A percentile compares a stretch with the other conserved stretches of the same genome.
phyloP scores from a whole-genome alignment of 345 rosid species.

The Mallotus nudiflorus region DNA sequence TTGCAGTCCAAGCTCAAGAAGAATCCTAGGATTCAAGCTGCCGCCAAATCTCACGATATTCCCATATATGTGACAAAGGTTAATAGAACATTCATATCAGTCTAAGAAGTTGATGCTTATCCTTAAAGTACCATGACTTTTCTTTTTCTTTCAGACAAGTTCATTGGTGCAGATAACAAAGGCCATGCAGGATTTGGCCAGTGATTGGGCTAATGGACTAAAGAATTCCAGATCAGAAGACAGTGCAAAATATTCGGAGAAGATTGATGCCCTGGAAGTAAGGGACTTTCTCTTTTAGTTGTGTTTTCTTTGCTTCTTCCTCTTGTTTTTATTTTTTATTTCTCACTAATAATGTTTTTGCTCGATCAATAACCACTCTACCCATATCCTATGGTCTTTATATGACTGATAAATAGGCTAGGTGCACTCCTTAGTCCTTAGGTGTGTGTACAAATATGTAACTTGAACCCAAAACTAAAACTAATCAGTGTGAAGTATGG shows the following conservation, averaged over 20 bases:
- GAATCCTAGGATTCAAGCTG: constrained; percentile 73
- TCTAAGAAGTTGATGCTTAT: neutral
- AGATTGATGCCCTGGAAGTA: constrained; percentile 85
- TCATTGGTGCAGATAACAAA: constrained; percentile 75
- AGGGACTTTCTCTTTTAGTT: constrained; percentile 5
- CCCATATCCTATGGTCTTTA: neutral
- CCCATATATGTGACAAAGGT: constrained; percentile 84
- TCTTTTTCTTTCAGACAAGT: constrained; percentile 57
- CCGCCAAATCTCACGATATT: constrained; percentile 60
- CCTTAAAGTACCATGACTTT: neutral
- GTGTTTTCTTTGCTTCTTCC: neutral
- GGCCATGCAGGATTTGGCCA: constrained; percentile 51
- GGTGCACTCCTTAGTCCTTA: neutral
- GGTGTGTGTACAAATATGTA: neutral
- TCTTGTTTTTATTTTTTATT: neutral
- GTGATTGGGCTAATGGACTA: constrained; percentile 48
- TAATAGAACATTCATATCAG: constrained; percentile 1
- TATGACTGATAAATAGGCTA: neutral
- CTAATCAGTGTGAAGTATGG: neutral
- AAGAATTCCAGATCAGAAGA: constrained; percentile 52
- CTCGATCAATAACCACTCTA: neutral
- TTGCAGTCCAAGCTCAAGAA: constrained; percentile 82
- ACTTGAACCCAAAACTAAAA: neutral
- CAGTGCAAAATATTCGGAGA: constrained; percentile 51
- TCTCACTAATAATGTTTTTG: neutral